phyloP scores from a whole-genome alignment of 495 filamentous ascomycete species.

The Tuber indicum region DNA sequence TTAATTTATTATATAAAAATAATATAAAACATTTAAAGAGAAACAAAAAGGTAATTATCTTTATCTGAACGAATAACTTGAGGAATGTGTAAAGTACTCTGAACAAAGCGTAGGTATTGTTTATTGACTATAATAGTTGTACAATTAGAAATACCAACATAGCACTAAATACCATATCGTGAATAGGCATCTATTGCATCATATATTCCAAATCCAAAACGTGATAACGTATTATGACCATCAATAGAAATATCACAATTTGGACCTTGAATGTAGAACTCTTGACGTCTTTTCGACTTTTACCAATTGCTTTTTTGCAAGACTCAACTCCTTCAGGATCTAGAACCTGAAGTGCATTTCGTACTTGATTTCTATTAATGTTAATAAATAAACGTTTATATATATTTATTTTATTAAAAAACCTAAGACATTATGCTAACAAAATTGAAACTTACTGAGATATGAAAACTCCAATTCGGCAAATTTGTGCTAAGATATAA shows the following conservation, averaged over 20 bases:
- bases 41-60: neutral
- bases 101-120: constrained; percentile 9
- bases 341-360: neutral
- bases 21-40: neutral
- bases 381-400: too few species aligned
- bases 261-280: constrained; percentile 8
- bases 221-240: constrained; percentile 13
- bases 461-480: neutral
- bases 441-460: neutral
- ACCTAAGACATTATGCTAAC: too few species aligned
- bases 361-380: neutral
- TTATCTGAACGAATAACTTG: constrained; percentile 12
- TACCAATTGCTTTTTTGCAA: neutral
- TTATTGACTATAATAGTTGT: constrained; percentile 8
- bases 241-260: constrained; percentile 14
- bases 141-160: neutral
- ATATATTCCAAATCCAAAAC: constrained; percentile 27
- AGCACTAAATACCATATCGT: constrained; percentile 11
- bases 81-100: neutral
- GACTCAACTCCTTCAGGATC: neutral
- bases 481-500: neutral
- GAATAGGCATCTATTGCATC: constrained; percentile 25
- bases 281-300: neutral
- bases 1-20: too few species aligned
- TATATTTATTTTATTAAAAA: too few species aligned